Evolutionary conservation across 148 eudicot species (phyloP).

Genomic region (Salicornia ramosissima): DNA sequence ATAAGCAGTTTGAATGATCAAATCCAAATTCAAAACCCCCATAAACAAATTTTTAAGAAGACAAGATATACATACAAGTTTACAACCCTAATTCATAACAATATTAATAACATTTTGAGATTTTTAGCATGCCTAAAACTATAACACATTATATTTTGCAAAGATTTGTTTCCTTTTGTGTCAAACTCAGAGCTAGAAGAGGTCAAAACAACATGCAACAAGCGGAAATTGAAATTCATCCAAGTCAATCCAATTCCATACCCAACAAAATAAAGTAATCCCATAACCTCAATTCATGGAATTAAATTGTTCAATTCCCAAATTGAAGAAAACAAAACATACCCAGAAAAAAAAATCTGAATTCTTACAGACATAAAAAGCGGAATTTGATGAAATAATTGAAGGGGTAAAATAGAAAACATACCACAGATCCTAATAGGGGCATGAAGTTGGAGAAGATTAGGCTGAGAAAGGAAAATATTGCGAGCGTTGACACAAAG

Average conservation of each 20-base stretch:
- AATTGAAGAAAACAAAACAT: not conserved
- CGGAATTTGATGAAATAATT: not conserved
- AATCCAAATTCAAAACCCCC: too few species aligned
- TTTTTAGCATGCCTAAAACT: not conserved
- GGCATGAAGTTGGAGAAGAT: constrained; percentile 80
- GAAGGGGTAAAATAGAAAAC: constrained; percentile 22
- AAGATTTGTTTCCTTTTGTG: not conserved
- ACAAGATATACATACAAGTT: too few species aligned
- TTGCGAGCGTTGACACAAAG: constrained; percentile 79
- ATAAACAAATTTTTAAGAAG: too few species aligned
- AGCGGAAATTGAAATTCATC: not conserved
- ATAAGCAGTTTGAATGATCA: too few species aligned
- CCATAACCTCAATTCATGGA: not conserved
- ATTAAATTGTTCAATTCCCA: constrained; percentile 16
- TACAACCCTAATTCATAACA: too few species aligned
- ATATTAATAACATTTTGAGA: not conserved
- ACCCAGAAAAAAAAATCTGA: constrained; percentile 23
- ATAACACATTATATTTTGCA: too few species aligned
- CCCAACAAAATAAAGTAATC: not conserved
- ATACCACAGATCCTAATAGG: constrained; percentile 89
- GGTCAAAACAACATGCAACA: not conserved
- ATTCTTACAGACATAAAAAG: not conserved
- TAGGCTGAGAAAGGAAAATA: constrained; percentile 77
- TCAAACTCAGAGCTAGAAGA: not conserved
- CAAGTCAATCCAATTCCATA: not conserved